Evolutionary conservation across 352 stramenopile species (phyloP).

Genomic region (Globisporangium splendens): DNA sequence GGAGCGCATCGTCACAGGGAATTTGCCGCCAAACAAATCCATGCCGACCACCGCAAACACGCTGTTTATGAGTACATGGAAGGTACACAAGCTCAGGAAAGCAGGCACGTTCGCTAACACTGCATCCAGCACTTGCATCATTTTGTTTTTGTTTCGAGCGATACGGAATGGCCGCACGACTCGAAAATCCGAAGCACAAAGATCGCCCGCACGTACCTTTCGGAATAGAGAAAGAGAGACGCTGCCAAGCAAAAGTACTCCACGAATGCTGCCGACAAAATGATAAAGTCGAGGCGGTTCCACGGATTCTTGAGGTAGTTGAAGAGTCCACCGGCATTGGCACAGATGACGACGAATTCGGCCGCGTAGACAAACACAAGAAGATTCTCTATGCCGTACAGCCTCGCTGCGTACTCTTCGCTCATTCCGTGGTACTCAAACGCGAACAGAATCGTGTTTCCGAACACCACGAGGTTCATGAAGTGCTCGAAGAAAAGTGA

Average conservation of each 20-base stretch:
- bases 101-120: slow-evolving; percentile 62
- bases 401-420: slow-evolving; percentile 39
- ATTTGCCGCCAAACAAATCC: slow-evolving; percentile 78
- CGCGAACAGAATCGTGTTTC: slow-evolving; percentile 71
- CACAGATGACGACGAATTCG: slow-evolving; percentile 67
- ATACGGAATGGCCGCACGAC: slow-evolving; percentile 73
- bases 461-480: slow-evolving; percentile 74
- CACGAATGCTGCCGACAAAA: slow-evolving; percentile 59
- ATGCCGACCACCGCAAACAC: slow-evolving; percentile 84
- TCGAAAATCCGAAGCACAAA: slow-evolving; percentile 82
- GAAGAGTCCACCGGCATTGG: slow-evolving; percentile 45
- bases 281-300: slow-evolving; percentile 76
- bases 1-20: slow-evolving; percentile 60
- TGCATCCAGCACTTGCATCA: slow-evolving; percentile 68
- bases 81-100: slow-evolving; percentile 59
- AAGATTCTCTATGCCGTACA: slow-evolving; percentile 63
- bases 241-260: slow-evolving; percentile 61
- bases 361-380: slow-evolving; percentile 68
- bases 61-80: slow-evolving; percentile 64
- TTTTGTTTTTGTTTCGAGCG: slow-evolving; percentile 70
- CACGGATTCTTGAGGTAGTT: slow-evolving; percentile 76
- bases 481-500: slow-evolving; percentile 67
- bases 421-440: slow-evolving; percentile 79
- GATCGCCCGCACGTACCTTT: slow-evolving; percentile 64
- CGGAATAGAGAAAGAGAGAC: slow-evolving; percentile 57